Base-by-base conservation (phyloP, 2,329 filamentous ascomycete species). In the Verticillium zaregamsianum region DNA sequence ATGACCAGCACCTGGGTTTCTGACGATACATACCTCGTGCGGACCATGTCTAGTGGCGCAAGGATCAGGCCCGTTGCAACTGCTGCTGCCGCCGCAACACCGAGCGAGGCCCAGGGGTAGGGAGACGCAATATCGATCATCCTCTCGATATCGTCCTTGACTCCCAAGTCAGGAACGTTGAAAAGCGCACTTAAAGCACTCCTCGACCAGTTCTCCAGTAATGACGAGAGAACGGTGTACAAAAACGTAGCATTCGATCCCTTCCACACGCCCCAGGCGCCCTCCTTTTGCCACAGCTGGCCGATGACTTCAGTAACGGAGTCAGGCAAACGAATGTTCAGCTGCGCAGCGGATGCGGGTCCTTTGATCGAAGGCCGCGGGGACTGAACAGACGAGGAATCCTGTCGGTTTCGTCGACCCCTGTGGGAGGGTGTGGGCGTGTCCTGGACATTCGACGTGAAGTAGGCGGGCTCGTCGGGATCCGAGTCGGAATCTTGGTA, bases 181-280 rank as follows among this genome's bases (percentile, higher is more conserved):
- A 98, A 84, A 6, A 98, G 82, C 1, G 95, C 94, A 55, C 92
- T 92, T n/a, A 98, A 82, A 59, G 97, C 84, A 69, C 92, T 95
- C 69, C 93, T 86, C 11, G 93, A 91, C 88, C 96, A 99, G 68
- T 92, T 93, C 73, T 98, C 95, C 33, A 97, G 79, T 8, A 96
- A 89, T 12, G 92, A 92, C 65, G 93, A 86, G 20, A 98, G 82
- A 56, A 97, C 86, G 0, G 89, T 91, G 77, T 98, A 97, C 58
- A 98, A 82, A 71, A 98, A 99, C 1, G 93, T 96, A 15, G 91
- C 87, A 72, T 98, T 98, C 40, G 93, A 92, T 9, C 90, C 88
- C 74, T 97, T 97, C 93, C 94, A 99, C 5, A 97, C 88, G 5
- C 95, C 95, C 83, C 93, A 93, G 0, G 89, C 89, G 39, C 93